Conservation (phyloP, 345 rosid species). For the Hevea brasiliensis region DNA sequence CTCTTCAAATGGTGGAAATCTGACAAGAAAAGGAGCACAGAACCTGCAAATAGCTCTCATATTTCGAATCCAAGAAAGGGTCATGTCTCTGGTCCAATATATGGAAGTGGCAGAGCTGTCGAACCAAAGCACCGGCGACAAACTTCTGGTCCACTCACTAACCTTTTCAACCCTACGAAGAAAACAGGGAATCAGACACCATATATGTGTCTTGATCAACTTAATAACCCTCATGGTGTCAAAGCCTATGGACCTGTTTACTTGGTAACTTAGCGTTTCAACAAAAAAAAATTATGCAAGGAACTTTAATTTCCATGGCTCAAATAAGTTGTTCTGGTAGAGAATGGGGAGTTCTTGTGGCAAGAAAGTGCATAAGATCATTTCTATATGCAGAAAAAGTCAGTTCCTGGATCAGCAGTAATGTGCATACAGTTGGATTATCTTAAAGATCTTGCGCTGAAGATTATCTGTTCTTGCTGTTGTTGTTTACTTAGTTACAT, state of each 20-base stretch:
- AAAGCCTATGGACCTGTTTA: conserved; percentile 53
- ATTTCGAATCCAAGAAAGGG: conserved; percentile 32
- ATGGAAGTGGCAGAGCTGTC: conserved; percentile 17
- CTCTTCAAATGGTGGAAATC: conserved; percentile 55
- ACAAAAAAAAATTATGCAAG: neutral
- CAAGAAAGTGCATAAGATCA: neutral
- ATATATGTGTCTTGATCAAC: conserved; percentile 41
- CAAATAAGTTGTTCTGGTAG: neutral
- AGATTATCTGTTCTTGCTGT: neutral
- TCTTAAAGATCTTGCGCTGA: neutral
- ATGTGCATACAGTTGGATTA: neutral
- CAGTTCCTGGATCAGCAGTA: neutral
- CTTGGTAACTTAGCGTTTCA: conserved; percentile 43
- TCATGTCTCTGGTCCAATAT: conserved; percentile 48
- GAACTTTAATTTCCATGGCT: neutral
- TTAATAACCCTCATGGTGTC: conserved; percentile 28
- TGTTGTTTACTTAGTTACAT: neutral
- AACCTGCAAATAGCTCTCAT: conserved; percentile 17
- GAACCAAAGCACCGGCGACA: conserved; percentile 27
- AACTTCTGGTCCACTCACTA: conserved; percentile 43
- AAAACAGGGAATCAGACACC: conserved; percentile 36
- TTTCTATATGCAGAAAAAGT: neutral
- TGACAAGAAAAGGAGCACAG: conserved; percentile 37
- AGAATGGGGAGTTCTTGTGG: neutral
- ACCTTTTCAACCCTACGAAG: conserved; percentile 34